phyloP scores from a whole-genome alignment of 305 asterid species.

The Stenogyne calaminthoides region DNA sequence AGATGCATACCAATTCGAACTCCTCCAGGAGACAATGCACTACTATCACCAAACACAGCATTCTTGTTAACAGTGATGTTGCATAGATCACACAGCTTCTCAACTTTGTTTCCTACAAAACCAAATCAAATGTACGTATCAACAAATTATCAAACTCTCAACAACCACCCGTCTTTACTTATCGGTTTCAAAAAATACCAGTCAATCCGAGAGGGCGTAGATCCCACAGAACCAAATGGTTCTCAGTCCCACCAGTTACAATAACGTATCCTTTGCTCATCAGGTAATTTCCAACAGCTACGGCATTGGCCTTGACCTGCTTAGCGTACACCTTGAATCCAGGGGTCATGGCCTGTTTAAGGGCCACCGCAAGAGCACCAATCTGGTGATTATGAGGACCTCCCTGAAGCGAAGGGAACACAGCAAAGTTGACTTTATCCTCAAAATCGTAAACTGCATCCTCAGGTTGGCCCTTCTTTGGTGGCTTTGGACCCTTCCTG shows the following conservation, averaged over 20 bases:
- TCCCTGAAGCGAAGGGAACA: slow-evolving; percentile 96
- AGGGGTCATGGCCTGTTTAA: slow-evolving; percentile 87
- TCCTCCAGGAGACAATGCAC: slow-evolving; percentile 99
- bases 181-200: slow-evolving; percentile 44
- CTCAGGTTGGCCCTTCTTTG: slow-evolving; percentile 94
- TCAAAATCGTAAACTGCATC: slow-evolving; percentile 88
- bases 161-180: neutral
- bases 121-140: neutral
- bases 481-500: slow-evolving; percentile 95
- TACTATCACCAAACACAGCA: slow-evolving; percentile 97
- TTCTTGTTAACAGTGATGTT: slow-evolving; percentile 96
- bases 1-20: slow-evolving; percentile 83
- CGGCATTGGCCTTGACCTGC: slow-evolving; percentile 94
- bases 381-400: slow-evolving; percentile 99
- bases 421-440: slow-evolving; percentile 96
- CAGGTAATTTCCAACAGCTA: slow-evolving; percentile 80
- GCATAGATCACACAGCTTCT: slow-evolving; percentile 95
- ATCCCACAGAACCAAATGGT: slow-evolving; percentile 97
- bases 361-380: slow-evolving; percentile 96
- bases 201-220: slow-evolving; percentile 98
- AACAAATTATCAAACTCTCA: neutral
- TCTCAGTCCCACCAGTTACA: slow-evolving; percentile 94
- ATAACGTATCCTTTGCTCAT: slow-evolving; percentile 87
- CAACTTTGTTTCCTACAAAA: slow-evolving; percentile 88
- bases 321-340: slow-evolving; percentile 90